These are phyloP conservation scores for Phytophthora foliorum DNA, from an alignment of 352 stramenopile species.

Conservation along the genomic window DNA sequence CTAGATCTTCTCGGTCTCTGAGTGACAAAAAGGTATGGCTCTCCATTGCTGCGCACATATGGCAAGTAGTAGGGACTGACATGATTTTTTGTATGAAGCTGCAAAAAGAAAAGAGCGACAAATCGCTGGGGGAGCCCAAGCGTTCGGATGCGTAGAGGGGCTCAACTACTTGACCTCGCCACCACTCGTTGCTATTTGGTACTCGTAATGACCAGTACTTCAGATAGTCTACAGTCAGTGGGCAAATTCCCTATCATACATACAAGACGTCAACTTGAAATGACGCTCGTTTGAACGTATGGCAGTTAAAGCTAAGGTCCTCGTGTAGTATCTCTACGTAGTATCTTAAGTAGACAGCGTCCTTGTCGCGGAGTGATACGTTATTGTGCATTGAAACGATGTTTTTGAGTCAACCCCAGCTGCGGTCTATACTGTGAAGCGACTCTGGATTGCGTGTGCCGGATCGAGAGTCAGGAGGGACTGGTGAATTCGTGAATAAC, in stretches of 20 bases:
- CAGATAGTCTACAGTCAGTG: too few relatives aligned
- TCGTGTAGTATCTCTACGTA: too few relatives aligned
- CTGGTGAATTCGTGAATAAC: slow-evolving; percentile 29
- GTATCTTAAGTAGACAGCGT: too few relatives aligned
- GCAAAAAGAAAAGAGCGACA: slow-evolving; percentile 79
- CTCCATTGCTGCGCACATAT: not conserved
- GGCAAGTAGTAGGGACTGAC: not conserved
- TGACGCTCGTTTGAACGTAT: too few relatives aligned
- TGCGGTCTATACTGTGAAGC: slow-evolving; percentile 21
- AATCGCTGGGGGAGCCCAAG: slow-evolving; percentile 65
- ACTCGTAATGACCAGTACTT: not conserved
- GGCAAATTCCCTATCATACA: too few relatives aligned
- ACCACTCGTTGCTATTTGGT: slow-evolving; percentile 9
- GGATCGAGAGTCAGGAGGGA: slow-evolving; percentile 20
- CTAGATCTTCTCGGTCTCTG: slow-evolving; percentile 72
- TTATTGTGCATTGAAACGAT: too few relatives aligned
- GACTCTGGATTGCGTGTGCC: slow-evolving; percentile 23
- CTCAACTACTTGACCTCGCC: not conserved
- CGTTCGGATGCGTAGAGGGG: slow-evolving; percentile 29
- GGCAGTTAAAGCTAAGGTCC: too few relatives aligned
- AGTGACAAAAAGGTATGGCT: slow-evolving; percentile 69
- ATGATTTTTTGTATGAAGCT: not conserved
- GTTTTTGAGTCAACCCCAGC: too few relatives aligned
- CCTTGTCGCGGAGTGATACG: too few relatives aligned
- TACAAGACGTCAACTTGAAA: too few relatives aligned